A percentile compares a stretch with the other conserved stretches of the same genome.
phyloP scores from a whole-genome alignment of 2,329 filamentous ascomycete species.

The Thielaviopsis cerberus region DNA sequence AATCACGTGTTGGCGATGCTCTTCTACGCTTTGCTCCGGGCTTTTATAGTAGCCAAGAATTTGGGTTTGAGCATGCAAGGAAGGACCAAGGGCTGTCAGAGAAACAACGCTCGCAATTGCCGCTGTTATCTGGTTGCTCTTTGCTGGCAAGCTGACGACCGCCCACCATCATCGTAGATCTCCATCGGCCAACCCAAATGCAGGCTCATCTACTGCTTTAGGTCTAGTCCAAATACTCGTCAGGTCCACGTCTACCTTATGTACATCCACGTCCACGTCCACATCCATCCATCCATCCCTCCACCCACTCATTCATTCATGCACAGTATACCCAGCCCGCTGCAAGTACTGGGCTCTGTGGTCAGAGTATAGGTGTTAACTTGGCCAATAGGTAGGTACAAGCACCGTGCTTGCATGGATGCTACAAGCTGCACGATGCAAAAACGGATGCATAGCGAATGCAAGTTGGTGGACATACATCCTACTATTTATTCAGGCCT shows the following conservation, averaged over 20 bases:
- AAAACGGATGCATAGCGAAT: not conserved
- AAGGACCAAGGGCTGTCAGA: not conserved
- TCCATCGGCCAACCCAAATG: not conserved
- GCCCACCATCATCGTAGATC: not conserved
- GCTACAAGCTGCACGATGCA: not conserved
- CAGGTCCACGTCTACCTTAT: not conserved
- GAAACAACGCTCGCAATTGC: not conserved
- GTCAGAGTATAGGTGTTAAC: no score
- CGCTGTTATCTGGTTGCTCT: not conserved
- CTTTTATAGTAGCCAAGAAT: not conserved
- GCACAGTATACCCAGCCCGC: not conserved
- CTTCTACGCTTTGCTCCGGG: not conserved
- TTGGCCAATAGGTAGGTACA: not conserved
- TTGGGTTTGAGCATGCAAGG: not conserved
- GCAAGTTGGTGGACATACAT: not conserved
- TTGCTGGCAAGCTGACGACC: not conserved
- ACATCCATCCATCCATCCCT: not conserved
- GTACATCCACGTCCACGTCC: not conserved
- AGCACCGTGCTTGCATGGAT: not conserved
- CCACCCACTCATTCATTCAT: not conserved
- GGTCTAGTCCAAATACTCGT: no score
- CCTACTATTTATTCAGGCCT: not conserved
- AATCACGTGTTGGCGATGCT: not conserved
- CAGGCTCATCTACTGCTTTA: no score
- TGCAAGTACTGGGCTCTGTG: no score